Evolutionary conservation across 2,329 filamentous ascomycete genomes (phyloP), one percentile per base, ranked within the genome.

Genomic region (Calonectria crousiana): DNA sequence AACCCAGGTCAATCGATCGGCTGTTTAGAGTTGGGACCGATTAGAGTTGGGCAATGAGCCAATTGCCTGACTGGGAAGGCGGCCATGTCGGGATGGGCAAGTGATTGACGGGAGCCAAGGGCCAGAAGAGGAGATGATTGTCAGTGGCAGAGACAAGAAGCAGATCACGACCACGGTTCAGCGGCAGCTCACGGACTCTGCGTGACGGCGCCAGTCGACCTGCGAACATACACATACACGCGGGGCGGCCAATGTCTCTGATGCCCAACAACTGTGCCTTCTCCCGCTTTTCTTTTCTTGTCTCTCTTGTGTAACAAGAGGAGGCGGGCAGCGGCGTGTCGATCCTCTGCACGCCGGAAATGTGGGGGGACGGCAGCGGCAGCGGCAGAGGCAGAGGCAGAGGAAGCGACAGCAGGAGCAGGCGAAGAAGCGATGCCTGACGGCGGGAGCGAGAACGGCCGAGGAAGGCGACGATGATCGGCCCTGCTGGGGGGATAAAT

Each of bases 231-330:
- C 51, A 53, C 28, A 32, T 28, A 56, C 20, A 34, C 20, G 28
- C 56, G 34, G 56, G 36, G 56, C 56, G 56, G 56, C 34, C 41
- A 23, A 41, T 62, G 34, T 62, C 36, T 62, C 23, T 62, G 56
- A 62, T 62, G 36, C 56, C 56, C 56, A 62, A 41, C 56, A 23
- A 28, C 56, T 41, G 56, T 41, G 36, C 34, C 56, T 62, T 62
- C 56, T 62, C 56, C 56, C 56, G 56, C 56, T 20, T 62, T 62
- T 62, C 56, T 62, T 62, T 62, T 26, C 56, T n/a, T 41, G 56
- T 62, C 36, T 62, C 34, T 60, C 56, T 62, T 62, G 56, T 62
- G 34, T 36, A 38, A 62, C 36, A 62, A 41, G 13, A 28, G 8
- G 10, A 10, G 38, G 23, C 56, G 20, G 20, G n/a, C 20, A 14